Evolutionary conservation across 306 rosid species (phyloP).

Genomic region (Myrica gale): DNA sequence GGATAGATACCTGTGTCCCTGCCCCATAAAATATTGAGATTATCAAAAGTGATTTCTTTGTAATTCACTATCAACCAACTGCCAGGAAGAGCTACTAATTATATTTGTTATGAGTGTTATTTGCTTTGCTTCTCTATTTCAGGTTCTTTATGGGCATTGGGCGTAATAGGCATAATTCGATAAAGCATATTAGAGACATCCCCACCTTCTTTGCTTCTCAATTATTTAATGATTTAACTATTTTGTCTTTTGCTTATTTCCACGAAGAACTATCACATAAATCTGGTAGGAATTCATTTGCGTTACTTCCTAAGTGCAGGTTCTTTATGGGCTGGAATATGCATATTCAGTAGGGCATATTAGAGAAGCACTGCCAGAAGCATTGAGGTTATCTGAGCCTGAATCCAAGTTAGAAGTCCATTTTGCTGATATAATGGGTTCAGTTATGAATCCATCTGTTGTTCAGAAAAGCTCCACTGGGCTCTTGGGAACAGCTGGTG

Average conservation of each 20-base stretch:
- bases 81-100: no score
- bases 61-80: not conserved
- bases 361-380: conserved; percentile 44
- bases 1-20: not conserved
- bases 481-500: conserved; percentile 32
- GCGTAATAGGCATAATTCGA: no score
- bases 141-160: no score
- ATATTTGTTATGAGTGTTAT: no score
- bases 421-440: conserved; percentile 62
- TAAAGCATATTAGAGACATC: no score
- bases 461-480: conserved; percentile 36
- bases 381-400: conserved; percentile 25
- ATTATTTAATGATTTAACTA: not conserved
- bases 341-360: conserved; percentile 49
- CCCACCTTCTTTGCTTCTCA: not conserved
- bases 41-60: not conserved
- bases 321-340: conserved; percentile 83
- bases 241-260: not conserved
- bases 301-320: conserved; percentile 45
- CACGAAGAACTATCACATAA: not conserved
- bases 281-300: not conserved
- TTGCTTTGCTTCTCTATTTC: no score
- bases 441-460: conserved; percentile 57
- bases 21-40: not conserved
- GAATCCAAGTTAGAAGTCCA: conserved; percentile 37